phyloP scores from a whole-genome alignment of 192 early-diverging fungal genomes.

The Coemansia sp. region DNA sequence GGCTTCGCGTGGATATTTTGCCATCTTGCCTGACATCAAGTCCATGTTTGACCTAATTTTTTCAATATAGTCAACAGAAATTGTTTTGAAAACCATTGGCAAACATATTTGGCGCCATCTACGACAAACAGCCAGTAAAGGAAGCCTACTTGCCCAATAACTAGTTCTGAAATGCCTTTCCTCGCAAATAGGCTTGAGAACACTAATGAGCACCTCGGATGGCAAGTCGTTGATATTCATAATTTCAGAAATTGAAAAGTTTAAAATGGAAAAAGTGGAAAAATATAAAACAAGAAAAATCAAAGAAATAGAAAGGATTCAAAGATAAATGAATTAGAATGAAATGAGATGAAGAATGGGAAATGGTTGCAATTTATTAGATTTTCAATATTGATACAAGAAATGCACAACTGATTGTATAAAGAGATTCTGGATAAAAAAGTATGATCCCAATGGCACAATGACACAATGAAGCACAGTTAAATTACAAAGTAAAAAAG shows the following conservation, averaged over 20 bases:
- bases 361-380: too few species aligned
- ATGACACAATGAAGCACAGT: too few species aligned
- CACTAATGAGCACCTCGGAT: not conserved
- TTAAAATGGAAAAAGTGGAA: not conserved
- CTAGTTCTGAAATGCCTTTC: not conserved
- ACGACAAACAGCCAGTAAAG: not conserved
- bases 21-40: not conserved
- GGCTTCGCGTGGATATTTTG: not conserved
- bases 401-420: too few species aligned
- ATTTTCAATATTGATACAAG: too few species aligned
- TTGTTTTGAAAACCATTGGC: not conserved
- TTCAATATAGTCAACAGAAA: not conserved
- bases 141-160: not conserved
- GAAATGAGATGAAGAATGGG: too few species aligned
- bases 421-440: too few species aligned
- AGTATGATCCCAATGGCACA: too few species aligned
- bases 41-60: not conserved
- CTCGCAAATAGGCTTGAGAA: not conserved
- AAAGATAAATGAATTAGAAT: too few species aligned
- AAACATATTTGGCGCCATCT: not conserved
- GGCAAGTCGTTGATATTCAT: conserved; percentile 1
- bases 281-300: not conserved
- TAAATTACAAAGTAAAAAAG: too few species aligned
- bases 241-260: not conserved
- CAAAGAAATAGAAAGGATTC: not conserved